Percentiles rank a stretch among this genome's conserved stretches.
Evolutionary conservation across 352 stramenopile genomes (phyloP).

Genomic region (Phytophthora ramorum): DNA sequence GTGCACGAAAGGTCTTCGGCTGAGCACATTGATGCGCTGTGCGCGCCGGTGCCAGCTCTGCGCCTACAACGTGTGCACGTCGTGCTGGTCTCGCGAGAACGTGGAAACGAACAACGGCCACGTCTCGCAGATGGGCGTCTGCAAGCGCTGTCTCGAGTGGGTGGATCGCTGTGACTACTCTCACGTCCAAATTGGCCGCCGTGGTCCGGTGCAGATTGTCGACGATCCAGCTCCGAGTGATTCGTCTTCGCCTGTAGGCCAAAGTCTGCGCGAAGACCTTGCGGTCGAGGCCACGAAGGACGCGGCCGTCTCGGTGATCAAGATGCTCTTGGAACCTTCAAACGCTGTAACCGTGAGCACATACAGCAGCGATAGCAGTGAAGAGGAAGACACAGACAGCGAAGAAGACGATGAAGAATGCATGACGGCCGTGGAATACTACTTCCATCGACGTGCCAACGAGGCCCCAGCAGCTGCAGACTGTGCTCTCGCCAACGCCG

Average conservation of each 20-base stretch:
- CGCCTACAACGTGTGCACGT: slow-evolving; percentile 53
- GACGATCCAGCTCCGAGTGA: slow-evolving; percentile 9
- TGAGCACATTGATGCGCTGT: slow-evolving; percentile 3
- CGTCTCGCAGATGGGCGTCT: slow-evolving; percentile 32
- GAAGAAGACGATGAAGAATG: slow-evolving; percentile 23
- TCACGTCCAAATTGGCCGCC: slow-evolving; percentile 35
- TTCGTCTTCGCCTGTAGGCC: background rate
- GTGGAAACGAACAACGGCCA: slow-evolving; percentile 53
- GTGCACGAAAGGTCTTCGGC: slow-evolving; percentile 52
- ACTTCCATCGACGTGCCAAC: slow-evolving; percentile 36
- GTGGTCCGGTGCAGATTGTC: slow-evolving; percentile 29
- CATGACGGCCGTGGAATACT: slow-evolving; percentile 44
- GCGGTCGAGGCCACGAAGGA: background rate
- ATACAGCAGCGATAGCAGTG: slow-evolving; percentile 14
- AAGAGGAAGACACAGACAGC: background rate
- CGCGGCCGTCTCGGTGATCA: slow-evolving; percentile 44
- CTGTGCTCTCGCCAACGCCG: slow-evolving; percentile 50
- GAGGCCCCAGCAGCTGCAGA: slow-evolving; percentile 30
- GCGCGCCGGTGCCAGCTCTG: slow-evolving; percentile 44
- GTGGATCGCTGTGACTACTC: slow-evolving; percentile 54
- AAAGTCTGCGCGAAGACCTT: slow-evolving; percentile 23
- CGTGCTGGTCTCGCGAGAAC: slow-evolving; percentile 46
- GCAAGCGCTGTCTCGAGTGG: slow-evolving; percentile 53
- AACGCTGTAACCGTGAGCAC: background rate
- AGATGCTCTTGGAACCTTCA: slow-evolving; percentile 33